These are phyloP conservation scores for Sisymbrium altissimum DNA, from an alignment of 345 rosid genomes.

Conservation along the genomic window DNA sequence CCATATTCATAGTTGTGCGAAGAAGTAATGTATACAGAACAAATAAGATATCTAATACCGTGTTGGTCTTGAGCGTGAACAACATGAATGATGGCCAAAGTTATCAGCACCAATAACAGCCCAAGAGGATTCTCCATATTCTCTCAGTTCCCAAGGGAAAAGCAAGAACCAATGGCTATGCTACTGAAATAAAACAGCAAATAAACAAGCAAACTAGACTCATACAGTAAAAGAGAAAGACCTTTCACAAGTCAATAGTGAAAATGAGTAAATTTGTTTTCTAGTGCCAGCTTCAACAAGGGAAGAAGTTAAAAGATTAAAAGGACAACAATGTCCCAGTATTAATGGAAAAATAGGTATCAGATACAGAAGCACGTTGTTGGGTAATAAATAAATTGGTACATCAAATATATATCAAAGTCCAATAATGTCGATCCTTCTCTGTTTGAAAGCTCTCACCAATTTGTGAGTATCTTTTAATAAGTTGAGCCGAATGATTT, in stretches of 20 bases:
- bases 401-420: not conserved
- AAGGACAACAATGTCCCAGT: not conserved
- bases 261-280: not conserved
- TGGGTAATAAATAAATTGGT: not conserved
- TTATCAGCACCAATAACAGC: not conserved
- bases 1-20: not conserved
- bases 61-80: constrained; percentile 27
- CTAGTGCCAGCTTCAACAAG: not conserved
- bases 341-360: not conserved
- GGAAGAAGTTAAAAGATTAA: not conserved
- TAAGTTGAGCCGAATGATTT: not conserved
- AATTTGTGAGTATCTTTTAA: not conserved
- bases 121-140: not conserved
- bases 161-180: not conserved
- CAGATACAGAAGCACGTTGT: not conserved
- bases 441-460: not conserved
- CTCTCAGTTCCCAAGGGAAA: not conserved
- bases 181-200: not conserved
- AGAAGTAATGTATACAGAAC: not conserved
- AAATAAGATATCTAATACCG: constrained; percentile 7
- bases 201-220: not conserved
- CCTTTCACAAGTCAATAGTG: not conserved
- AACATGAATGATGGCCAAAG: not conserved
- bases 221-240: not conserved
- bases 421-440: not conserved